Base-by-base conservation (phyloP, 2,329 filamentous ascomycete genomes). In the Coniochaeta prunicola region DNA sequence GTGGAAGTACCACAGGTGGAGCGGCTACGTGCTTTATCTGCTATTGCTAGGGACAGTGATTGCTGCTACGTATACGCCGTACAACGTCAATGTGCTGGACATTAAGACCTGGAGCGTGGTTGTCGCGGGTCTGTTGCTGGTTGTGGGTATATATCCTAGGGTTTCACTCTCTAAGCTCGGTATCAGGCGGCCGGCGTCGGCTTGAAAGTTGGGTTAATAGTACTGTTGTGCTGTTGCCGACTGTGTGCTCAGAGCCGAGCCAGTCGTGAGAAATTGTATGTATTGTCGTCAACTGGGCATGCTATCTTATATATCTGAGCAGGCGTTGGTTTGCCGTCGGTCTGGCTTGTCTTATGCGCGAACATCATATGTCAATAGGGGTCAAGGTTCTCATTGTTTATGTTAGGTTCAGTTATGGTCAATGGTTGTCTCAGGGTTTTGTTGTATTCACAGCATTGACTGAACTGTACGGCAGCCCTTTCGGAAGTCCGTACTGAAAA, bases 1-100 rank as follows among this genome's bases (percentile, higher is more conserved):
- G 45, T 97, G 93, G 80, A 97, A 96, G 74, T 96, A 92, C 67
- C 94, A 97, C 72, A 85, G 93, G 31, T 75, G 82, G 58, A 81
- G 80, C 24, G 94, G 93, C 2, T 97, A 99, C 70, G 64, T 85
- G 8, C 76, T 92, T 60, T 74, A 93, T 58, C 68, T 87, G 56
- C 67, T 96, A 66, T 79, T 93, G 62, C 74, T 96, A 62, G 85
- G 83, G 10, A 94, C 92, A 0, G 81, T 96, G 40, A 77, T 82
- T 55, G 87, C 88, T 26, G 90, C 92, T 1, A 91, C 87, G 3
- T 80, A 86, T 74, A 97, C 93, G 1, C 79, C 81, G 34, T 97
- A 88, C 72, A 91, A 88, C 67, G 70, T 82, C 62, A 81, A 80
- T 26, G 81, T 88, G 1, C 73, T 94, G 59, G 78, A 85, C 62